Conservation (phyloP, 352 stramenopile genomes). For the Thalassiosira sp. region DNA sequence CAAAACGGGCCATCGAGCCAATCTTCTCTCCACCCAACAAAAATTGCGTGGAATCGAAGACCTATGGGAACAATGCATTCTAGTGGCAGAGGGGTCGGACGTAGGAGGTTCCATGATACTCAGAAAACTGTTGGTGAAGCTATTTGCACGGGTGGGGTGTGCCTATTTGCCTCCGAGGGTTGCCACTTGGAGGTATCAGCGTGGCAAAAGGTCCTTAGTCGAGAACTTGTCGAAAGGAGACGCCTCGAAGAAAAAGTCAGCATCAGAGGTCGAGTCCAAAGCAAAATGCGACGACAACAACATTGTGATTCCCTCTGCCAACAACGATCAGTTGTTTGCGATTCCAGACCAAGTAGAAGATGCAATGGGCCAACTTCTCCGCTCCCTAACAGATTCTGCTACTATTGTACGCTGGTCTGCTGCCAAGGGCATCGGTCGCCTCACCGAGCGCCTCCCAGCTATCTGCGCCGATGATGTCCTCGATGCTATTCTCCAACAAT, state of each 20-base stretch:
- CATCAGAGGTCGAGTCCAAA: slow-evolving; percentile 2
- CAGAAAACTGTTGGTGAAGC: slow-evolving; percentile 94
- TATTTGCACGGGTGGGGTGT: slow-evolving; percentile 93
- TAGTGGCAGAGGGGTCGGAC: slow-evolving; percentile 40
- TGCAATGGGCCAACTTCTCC: slow-evolving; percentile 91
- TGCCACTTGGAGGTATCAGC: slow-evolving; percentile 94
- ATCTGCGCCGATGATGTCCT: slow-evolving; percentile 96
- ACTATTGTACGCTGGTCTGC: slow-evolving; percentile 98
- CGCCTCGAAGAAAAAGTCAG: background rate
- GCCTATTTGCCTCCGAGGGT: slow-evolving; percentile 93
- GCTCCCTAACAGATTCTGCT: slow-evolving; percentile 87
- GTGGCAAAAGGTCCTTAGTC: slow-evolving; percentile 90
- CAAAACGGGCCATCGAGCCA: slow-evolving; percentile 74
- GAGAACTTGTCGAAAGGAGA: slow-evolving; percentile 85
- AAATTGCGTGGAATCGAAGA: slow-evolving; percentile 50
- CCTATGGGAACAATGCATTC: slow-evolving; percentile 60
- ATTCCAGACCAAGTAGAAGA: slow-evolving; percentile 97
- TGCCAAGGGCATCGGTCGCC: slow-evolving; percentile 96
- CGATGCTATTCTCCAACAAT: slow-evolving; percentile 92
- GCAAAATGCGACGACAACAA: slow-evolving; percentile 13
- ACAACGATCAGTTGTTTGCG: slow-evolving; percentile 73
- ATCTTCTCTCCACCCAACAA: slow-evolving; percentile 49
- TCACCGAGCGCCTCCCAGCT: slow-evolving; percentile 92
- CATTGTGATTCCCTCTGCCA: slow-evolving; percentile 20
- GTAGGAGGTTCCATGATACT: slow-evolving; percentile 75